phyloP scores from a whole-genome alignment of 345 rosid species.

The Citrus australasica region DNA sequence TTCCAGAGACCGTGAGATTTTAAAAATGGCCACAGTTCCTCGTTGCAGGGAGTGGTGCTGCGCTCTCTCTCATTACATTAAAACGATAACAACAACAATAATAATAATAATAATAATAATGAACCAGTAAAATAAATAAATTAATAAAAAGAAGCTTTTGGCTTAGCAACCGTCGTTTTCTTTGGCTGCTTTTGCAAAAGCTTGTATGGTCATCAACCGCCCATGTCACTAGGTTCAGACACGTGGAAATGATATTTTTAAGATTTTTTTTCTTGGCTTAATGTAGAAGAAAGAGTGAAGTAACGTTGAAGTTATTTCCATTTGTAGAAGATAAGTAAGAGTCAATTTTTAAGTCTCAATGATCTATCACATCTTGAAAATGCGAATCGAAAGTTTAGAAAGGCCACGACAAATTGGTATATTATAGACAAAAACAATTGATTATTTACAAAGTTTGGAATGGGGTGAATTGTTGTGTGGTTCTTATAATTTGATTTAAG shows the following conservation, averaged over 20 bases:
- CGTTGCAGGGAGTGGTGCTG: neutral
- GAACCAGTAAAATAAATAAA: neutral
- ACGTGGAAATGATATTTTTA: neutral
- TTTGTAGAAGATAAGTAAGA: neutral
- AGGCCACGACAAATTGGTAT: too few species aligned
- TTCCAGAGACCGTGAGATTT: neutral
- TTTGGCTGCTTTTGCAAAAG: neutral
- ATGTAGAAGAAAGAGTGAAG: neutral
- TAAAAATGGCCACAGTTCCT: neutral
- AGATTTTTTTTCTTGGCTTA: neutral
- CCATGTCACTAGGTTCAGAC: neutral
- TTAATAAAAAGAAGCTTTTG: neutral
- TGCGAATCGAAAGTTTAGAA: too few species aligned
- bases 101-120: too few species aligned
- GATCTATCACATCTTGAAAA: too few species aligned
- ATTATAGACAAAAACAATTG: too few species aligned
- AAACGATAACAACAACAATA: too few species aligned
- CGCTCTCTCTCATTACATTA: neutral
- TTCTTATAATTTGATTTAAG: too few species aligned
- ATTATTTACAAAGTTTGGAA: too few species aligned
- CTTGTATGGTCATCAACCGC: constrained; percentile 3
- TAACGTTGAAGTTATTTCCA: neutral
- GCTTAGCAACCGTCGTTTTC: constrained; percentile 9
- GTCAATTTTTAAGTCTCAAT: neutral
- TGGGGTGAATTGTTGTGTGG: too few species aligned